phyloP scores from a whole-genome alignment of 345 rosid species.

The Populus alba region DNA sequence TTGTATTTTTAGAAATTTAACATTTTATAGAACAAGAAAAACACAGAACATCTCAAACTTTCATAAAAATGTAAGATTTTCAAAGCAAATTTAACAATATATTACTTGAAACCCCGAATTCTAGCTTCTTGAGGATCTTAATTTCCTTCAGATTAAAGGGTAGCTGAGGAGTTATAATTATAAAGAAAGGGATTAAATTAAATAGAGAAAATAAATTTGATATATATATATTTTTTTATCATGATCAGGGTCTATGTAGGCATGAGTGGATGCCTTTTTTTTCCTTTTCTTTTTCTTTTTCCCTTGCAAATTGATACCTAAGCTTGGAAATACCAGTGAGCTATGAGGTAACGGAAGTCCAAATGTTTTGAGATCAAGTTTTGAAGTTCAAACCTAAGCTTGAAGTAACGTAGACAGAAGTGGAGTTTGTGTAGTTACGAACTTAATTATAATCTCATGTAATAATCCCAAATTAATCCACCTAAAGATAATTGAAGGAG shows the following conservation, averaged over 20 bases:
- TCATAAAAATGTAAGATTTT: background rate
- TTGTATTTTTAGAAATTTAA: background rate
- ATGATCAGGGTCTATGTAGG: too few relatives aligned
- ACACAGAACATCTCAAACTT: background rate
- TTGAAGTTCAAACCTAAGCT: background rate
- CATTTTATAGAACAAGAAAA: background rate
- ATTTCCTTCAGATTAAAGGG: background rate
- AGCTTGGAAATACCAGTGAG: too few relatives aligned
- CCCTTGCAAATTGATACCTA: too few relatives aligned
- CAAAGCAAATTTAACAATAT: too few relatives aligned
- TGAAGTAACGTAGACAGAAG: background rate
- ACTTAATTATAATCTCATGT: background rate
- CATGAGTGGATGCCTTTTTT: too few relatives aligned
- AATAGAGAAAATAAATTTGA: too few relatives aligned
- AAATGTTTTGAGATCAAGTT: background rate
- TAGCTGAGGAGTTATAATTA: too few relatives aligned
- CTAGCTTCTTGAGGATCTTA: background rate
- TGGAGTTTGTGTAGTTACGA: background rate
- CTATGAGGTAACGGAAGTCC: background rate
- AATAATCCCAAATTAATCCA: too few relatives aligned
- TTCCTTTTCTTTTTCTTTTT: too few relatives aligned
- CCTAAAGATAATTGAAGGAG: too few relatives aligned
- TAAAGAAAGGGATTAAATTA: too few relatives aligned
- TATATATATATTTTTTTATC: too few relatives aligned
- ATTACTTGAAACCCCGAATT: background rate